Base-by-base conservation (phyloP, 345 rosid genomes). In the Firmiana major region DNA sequence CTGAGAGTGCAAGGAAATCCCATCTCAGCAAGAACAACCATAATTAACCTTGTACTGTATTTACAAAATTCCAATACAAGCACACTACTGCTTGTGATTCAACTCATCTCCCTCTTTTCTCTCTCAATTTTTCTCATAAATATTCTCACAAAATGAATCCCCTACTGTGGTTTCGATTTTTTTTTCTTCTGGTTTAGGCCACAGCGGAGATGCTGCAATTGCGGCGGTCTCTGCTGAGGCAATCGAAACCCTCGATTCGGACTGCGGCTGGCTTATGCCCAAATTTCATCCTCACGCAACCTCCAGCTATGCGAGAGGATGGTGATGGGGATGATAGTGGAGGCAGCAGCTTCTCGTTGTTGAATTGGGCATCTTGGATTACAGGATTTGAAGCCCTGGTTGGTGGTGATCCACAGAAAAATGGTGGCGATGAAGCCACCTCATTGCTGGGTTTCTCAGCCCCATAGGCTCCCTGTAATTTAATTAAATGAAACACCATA, bases 171-270 rank as follows among this genome's bases (percentile, higher is more conserved):
- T 15, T 48, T 3, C 3, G 34, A 1, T 7, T 53, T 4, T 4
- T 0, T 31, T 3, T 31, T 1, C 3, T 28, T 46, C 1, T 12
- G 21, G 28, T 58, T 79, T 83, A 91, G 22, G 94, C 97, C 86
- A 91, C 85, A 5, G 98, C 92, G 54, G 90, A 77, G 85, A 93
- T 88, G 85, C 94, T 88, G 75, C 93, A 86, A 81, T 81, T 85
- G 74, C 84, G 87, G 40, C 86, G 57, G 75, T 91, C 89, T 77
- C 90, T 67, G 85, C 78, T 83, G 21, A 87, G 88, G 76, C 94
- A 90, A 79, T 91, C 90, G 51, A 93, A 93, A 51, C 98, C 98
- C 87, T 93, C 98, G 51, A 93, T 86, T 79, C 97, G 90, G 54
- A 91, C 92, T 6, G 90, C 87, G 12, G 90, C 89, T 11, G 93